phyloP scores from a whole-genome alignment of 345 rosid genomes.

The Aegle marmelos region DNA sequence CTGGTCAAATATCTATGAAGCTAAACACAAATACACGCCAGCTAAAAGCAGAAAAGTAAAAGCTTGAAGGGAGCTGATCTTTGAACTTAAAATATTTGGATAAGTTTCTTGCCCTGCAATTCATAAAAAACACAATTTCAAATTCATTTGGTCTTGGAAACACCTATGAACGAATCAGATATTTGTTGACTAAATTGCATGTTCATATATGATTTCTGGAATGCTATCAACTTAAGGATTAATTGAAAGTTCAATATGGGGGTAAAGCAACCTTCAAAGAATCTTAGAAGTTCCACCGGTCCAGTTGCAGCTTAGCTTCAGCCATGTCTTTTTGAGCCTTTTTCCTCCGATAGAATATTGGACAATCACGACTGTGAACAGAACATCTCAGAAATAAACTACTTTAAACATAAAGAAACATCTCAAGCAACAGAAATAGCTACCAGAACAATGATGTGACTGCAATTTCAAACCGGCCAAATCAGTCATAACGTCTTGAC shows the following conservation, averaged over 20 bases:
- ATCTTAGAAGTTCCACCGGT: constrained; percentile 72
- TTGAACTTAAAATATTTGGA: background rate
- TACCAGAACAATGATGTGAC: background rate
- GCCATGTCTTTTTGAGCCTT: constrained; percentile 96
- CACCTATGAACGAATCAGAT: background rate
- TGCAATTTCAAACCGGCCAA: background rate
- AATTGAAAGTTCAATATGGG: background rate
- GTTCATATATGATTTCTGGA: background rate
- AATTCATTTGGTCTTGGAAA: background rate
- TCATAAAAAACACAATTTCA: too few species aligned
- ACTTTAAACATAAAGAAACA: background rate
- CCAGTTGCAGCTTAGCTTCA: constrained; percentile 74
- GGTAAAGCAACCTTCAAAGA: constrained; percentile 1
- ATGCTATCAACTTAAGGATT: background rate
- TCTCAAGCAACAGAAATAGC: background rate
- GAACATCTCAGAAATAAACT: background rate
- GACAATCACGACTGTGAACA: constrained; percentile 84
- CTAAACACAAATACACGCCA: background rate
- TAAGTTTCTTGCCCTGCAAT: background rate
- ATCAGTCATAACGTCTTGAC: background rate
- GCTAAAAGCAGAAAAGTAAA: background rate
- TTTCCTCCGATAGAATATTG: constrained; percentile 94
- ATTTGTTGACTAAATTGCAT: background rate
- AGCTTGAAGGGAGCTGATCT: background rate
- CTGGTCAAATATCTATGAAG: background rate